These are phyloP conservation scores for Hypsizygus ulmarius DNA, from an alignment of 1,284 basidiomycete species.

Conservation along the genomic window DNA sequence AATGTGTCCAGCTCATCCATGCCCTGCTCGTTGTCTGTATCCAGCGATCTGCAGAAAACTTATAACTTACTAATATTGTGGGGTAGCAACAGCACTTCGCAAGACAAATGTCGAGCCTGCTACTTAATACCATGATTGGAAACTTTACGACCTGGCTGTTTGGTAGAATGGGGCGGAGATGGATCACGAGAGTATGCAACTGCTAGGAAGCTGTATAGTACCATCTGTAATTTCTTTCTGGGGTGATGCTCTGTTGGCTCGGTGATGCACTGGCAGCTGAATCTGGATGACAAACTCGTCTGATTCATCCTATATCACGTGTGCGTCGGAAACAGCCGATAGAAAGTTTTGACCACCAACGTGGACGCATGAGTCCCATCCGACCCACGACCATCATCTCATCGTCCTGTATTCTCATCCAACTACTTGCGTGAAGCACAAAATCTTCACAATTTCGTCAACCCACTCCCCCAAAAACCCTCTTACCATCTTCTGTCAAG, in stretches of 20 bases:
- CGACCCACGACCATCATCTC: conserved; percentile 22
- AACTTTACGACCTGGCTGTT: conserved; percentile 34
- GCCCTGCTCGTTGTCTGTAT: conserved; percentile 30
- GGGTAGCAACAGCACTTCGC: conserved; percentile 8
- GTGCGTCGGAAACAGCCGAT: conserved; percentile 13
- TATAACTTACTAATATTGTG: conserved; percentile 5
- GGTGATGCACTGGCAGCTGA: not conserved
- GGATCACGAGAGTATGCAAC: conserved; percentile 29
- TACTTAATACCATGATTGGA: conserved; percentile 35
- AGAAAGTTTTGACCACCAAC: conserved; percentile 24
- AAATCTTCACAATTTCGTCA: conserved; percentile 63
- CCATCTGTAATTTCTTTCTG: conserved; percentile 35
- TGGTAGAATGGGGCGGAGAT: conserved; percentile 35
- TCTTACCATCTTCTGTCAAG: conserved; percentile 60
- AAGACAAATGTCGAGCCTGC: conserved; percentile 22
- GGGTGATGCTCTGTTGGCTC: conserved; percentile 23
- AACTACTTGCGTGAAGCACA: conserved; percentile 23
- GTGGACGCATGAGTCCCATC: conserved; percentile 19
- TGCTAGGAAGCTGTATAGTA: conserved; percentile 29
- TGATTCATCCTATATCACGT: not conserved
- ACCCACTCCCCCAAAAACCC: conserved; percentile 40
- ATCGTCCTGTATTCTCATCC: conserved; percentile 15
- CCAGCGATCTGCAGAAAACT: conserved; percentile 26
- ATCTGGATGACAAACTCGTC: not conserved
- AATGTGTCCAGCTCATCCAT: too few relatives aligned